Evolutionary conservation across 345 rosid species (phyloP).

Genomic region (Viola odorata): DNA sequence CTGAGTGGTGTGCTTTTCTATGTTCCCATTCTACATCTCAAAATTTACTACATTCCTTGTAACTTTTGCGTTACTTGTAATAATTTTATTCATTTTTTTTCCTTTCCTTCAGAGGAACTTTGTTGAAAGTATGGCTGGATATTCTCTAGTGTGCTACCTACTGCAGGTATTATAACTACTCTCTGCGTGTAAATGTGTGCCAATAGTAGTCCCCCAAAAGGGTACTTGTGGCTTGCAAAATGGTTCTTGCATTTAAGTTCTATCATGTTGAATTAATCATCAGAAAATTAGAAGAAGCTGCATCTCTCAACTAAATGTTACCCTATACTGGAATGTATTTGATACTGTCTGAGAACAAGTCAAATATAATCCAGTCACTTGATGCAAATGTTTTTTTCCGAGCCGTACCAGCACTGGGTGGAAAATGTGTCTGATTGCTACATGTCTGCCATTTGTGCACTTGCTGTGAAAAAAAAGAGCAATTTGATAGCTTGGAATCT

Average conservation of each 20-base stretch:
- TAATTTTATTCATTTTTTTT: slow-evolving; percentile 16
- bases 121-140: slow-evolving; percentile 99
- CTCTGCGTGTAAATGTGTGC: background rate
- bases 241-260: too few relatives aligned
- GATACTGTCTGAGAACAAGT: background rate
- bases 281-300: background rate
- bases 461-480: background rate
- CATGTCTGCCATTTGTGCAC: background rate
- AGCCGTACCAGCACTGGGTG: background rate
- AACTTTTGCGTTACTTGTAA: background rate
- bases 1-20: too few relatives aligned
- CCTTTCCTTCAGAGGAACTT: slow-evolving; percentile 70
- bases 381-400: background rate
- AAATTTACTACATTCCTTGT: background rate
- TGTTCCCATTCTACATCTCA: too few relatives aligned
- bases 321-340: background rate
- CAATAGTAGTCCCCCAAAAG: too few relatives aligned
- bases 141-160: slow-evolving; percentile 95
- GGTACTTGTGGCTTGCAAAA: too few relatives aligned
- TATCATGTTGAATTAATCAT: too few relatives aligned
- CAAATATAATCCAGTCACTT: background rate
- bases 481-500: background rate
- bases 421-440: background rate
- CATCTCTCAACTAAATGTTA: background rate
- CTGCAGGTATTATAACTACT: slow-evolving; percentile 54